Base-by-base conservation (phyloP, 768 basidiomycete species). In the Clathrus columnatus region DNA sequence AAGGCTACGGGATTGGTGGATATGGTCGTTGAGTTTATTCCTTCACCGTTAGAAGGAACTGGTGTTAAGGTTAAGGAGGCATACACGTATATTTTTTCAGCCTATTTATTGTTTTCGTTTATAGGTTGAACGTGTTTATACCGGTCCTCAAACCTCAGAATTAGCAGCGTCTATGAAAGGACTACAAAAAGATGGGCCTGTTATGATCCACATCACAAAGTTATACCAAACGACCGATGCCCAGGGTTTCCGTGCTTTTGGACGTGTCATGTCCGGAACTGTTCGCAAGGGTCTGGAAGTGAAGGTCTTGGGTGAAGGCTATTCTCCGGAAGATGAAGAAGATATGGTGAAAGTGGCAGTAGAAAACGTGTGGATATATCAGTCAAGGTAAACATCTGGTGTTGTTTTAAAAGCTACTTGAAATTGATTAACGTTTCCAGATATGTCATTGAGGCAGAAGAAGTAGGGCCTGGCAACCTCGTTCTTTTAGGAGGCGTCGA, bases 281-380 rank as follows among this genome's bases (percentile, higher is more conserved):
- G 70, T 97, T 21, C 75, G 77, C 62, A 87, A 86, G 62, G 92
- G 92, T 11, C 78, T 81, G 76, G 75, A 83, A 29, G 76, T 99
- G 60, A 97, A 96, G 72, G 94, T 98, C n/a, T 75, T 99, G 6
- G 96, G 96, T 55, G 96, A 98, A 67, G 92, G 92, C 0, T 99
- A 94, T 68, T 95, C 93, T 14, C 89, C 91, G n/a, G 95, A 97
- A 64, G 96, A 99, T 61, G 95, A 98, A 72, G 96, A 99, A 70
- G 96, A 99, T 65, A 95, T 97, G 92, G 80, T 88, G 68, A 84
- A 82, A 59, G 83, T 81, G 14, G 79, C 74, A 1, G 80, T 96
- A 2, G 94, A 97, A 61, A 85, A 86, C 59, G 73, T 98, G 17
- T 91, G 92, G 90, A 82, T 98, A 56, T 83, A 81, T 65, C 88